Evolutionary conservation across 2,329 filamentous ascomycete genomes (phyloP).

Genomic region (Metarhizium album): DNA sequence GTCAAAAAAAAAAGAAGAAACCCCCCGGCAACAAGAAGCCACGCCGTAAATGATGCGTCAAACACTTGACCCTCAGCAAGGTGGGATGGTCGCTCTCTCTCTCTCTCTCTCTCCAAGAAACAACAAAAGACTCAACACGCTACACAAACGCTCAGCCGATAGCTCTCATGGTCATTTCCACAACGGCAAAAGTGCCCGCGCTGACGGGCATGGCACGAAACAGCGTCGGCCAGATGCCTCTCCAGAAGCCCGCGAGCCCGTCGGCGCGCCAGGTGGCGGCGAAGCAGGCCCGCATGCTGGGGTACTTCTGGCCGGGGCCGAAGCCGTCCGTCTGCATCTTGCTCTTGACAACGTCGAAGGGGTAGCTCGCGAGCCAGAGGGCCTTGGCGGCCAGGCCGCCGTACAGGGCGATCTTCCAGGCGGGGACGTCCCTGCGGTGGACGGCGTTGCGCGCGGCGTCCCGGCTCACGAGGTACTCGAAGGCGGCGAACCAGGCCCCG

Average conservation of each 20-base stretch:
- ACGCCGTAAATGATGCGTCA: background rate
- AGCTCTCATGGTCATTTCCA: conserved; percentile 54
- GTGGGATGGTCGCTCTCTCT: background rate
- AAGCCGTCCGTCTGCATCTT: conserved; percentile 99
- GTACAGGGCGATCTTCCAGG: conserved; percentile 81
- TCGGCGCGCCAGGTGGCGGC: conserved; percentile 67
- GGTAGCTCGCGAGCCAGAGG: conserved; percentile 88
- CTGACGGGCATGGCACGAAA: conserved; percentile 94
- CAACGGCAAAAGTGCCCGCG: conserved; percentile 91
- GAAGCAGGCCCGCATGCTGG: conserved; percentile 82
- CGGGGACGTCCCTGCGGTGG: conserved; percentile 66
- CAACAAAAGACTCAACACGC: background rate
- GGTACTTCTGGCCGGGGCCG: conserved; percentile 58
- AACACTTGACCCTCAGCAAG: background rate
- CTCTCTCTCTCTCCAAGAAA: background rate
- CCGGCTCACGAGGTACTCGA: conserved; percentile 91
- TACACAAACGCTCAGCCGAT: conserved; percentile 31
- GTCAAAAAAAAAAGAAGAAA: background rate
- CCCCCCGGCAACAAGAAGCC: background rate
- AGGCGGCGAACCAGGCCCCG: conserved; percentile 87
- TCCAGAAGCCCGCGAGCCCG: conserved; percentile 83
- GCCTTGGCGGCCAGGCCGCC: conserved; percentile 89
- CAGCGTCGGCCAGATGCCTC: conserved; percentile 81
- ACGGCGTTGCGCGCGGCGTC: conserved; percentile 71
- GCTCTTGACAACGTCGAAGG: conserved; percentile 95